A percentile compares a stretch with the other conserved stretches of the same genome.
phyloP scores from a whole-genome alignment of 2,329 filamentous ascomycete genomes.

The Didymella sp. region DNA sequence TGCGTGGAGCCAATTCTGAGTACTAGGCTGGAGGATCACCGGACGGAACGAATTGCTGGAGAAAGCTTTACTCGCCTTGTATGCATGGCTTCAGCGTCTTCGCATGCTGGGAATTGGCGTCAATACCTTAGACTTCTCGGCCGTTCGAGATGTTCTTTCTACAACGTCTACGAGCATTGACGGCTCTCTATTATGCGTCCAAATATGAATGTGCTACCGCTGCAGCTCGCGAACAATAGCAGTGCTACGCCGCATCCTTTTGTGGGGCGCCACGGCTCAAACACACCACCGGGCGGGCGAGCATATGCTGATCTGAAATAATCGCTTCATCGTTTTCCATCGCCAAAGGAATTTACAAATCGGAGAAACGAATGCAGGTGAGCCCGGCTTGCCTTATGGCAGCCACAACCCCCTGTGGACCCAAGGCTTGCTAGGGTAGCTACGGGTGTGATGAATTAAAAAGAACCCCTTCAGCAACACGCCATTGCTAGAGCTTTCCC shows the following conservation, averaged over 20 bases:
- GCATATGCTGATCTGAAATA: neutral
- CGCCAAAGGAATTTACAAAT: no score
- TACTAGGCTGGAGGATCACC: neutral
- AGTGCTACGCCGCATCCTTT: slow-evolving; percentile 5
- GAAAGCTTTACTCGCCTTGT: neutral
- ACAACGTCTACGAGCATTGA: neutral
- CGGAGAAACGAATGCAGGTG: neutral
- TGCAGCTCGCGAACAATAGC: neutral
- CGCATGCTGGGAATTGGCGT: neutral
- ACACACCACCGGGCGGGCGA: neutral
- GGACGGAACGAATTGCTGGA: neutral
- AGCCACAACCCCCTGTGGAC: neutral
- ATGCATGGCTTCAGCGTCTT: neutral
- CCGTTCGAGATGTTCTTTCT: neutral
- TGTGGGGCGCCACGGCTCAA: neutral
- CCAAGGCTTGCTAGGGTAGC: neutral
- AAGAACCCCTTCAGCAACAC: neutral
- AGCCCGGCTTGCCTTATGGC: neutral
- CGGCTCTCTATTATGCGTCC: neutral
- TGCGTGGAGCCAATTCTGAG: neutral
- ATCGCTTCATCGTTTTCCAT: no score
- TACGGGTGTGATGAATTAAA: neutral
- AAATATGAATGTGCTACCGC: neutral
- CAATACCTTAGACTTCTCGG: neutral
- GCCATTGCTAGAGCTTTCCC: neutral